Conservation (phyloP, 495 filamentous ascomycete species). For the Cercophora scortea region DNA sequence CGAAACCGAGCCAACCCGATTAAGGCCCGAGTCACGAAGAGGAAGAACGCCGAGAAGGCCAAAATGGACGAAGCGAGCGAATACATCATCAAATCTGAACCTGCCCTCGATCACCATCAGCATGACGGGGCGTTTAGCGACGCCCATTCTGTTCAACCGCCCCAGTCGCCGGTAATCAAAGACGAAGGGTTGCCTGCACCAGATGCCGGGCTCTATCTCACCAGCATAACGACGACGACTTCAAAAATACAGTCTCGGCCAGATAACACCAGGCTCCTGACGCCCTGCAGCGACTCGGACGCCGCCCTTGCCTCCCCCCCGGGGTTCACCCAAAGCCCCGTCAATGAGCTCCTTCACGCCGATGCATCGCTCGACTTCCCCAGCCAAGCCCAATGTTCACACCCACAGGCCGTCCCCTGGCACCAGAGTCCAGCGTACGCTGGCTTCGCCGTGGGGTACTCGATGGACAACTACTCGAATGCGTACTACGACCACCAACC, state of each 20-base stretch:
- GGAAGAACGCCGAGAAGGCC: constrained; percentile 29
- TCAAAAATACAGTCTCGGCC: neutral
- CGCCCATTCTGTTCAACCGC: no score
- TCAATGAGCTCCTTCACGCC: constrained; percentile 20
- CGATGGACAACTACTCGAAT: constrained; percentile 14
- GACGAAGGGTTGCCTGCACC: constrained; percentile 1
- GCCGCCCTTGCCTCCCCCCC: constrained; percentile 17
- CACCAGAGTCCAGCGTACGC: constrained; percentile 6
- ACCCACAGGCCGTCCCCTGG: neutral
- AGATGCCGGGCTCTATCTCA: neutral
- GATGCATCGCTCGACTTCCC: constrained; percentile 17
- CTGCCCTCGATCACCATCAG: constrained; percentile 4
- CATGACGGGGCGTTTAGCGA: neutral
- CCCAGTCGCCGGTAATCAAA: neutral
- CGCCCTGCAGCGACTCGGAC: constrained; percentile 38
- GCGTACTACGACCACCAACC: constrained; percentile 20
- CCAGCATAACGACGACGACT: constrained; percentile 4
- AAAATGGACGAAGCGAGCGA: constrained; percentile 22
- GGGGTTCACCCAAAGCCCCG: constrained; percentile 17
- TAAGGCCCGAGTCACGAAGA: constrained; percentile 30
- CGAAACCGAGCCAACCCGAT: constrained; percentile 27
- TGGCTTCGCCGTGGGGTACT: constrained; percentile 9
- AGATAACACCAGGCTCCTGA: constrained; percentile 22
- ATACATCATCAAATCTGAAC: constrained; percentile 12
- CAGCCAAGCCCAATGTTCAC: constrained; percentile 6